Conservation (phyloP, 352 stramenopile genomes). For the Phytophthora ohioensis region DNA sequence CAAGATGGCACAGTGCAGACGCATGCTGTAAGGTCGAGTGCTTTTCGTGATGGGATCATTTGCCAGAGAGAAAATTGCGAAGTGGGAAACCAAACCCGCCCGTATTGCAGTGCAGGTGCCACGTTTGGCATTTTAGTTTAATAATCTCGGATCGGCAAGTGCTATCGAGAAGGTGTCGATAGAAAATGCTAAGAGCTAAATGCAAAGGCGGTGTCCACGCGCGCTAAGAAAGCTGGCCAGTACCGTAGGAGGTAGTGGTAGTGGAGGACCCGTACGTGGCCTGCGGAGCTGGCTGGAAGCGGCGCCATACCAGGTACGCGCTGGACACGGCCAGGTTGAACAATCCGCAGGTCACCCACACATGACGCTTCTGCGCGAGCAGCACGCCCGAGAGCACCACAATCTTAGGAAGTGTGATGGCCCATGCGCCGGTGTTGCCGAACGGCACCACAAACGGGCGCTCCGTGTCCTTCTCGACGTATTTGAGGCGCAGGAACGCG, state of each 20-base stretch:
- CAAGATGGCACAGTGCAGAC: too few species aligned
- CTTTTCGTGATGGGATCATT: too few species aligned
- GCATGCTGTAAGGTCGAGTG: too few species aligned
- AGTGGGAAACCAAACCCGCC: too few species aligned
- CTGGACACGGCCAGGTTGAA: conserved; percentile 73
- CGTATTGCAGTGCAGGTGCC: too few species aligned
- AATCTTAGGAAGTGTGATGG: conserved; percentile 85
- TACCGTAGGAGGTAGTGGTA: conserved; percentile 44
- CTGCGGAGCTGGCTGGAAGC: conserved; percentile 47
- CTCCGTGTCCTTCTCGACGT: conserved; percentile 77
- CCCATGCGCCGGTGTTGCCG: conserved; percentile 73
- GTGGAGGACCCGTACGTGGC: not conserved
- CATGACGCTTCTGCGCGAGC: conserved; percentile 64
- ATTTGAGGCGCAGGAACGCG: conserved; percentile 85
- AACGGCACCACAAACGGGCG: conserved; percentile 82
- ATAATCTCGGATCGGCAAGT: conserved; percentile 11
- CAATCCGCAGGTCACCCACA: conserved; percentile 78
- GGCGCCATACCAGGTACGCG: conserved; percentile 73
- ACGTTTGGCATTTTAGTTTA: conserved; percentile 3
- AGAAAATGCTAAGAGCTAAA: conserved; percentile 9
- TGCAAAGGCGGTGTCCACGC: not conserved
- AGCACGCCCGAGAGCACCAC: conserved; percentile 79
- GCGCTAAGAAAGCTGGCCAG: conserved; percentile 45
- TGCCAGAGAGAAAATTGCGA: too few species aligned
- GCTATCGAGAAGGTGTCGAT: not conserved